Evolutionary conservation across 192 early-diverging fungal genomes (phyloP), one percentile per base, ranked within the genome.

Genomic region (Entomortierella parvispora): DNA sequence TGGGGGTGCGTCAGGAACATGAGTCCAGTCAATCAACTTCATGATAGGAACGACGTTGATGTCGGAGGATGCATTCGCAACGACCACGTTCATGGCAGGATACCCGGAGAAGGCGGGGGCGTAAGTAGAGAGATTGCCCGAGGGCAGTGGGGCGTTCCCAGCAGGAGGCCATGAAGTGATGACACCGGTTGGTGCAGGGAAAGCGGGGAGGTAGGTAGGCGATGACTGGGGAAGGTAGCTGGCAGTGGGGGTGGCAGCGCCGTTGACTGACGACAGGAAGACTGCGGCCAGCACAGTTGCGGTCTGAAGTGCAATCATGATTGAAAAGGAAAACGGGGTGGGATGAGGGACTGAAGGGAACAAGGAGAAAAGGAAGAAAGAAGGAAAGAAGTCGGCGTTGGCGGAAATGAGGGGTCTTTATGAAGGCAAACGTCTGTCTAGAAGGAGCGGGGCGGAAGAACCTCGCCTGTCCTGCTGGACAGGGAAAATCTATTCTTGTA

Each of bases 21-120:
- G 34, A 23, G 44, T 65, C 81, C 81, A 82, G 52, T 82, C 62
- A 37, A 82, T 72, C 4, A 58, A 62, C 20, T 68, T 68, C 8
- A 69, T 69, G 15, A 42, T 69, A 32, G 68, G 48, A 11, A 63
- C 32, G 1, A 82, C 71, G 54, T 80, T 66, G 12, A 77, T 22
- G 28, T 57, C 62, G 37, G 62, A 67, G 29, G 77, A 55, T 23
- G 62, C 57, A 26, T 77, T 77, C 3, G 61, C 12, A 26, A 44
- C 57, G 10, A 26, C 20, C 23, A 26, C 20, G 37, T 44, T 43
- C n/a, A 45, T 43, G 17, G 48, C 15, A 52, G 81, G 81, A 40
- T 82, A 82, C 18, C 62, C 71, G 22, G 70, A 20, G 2, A 69
- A 14, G 20, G 22, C 53, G 48, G 58, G 6, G 44, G 65, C 34